Evolutionary conservation across 345 rosid genomes (phyloP).

Genomic region (Gossypium anomalum): DNA sequence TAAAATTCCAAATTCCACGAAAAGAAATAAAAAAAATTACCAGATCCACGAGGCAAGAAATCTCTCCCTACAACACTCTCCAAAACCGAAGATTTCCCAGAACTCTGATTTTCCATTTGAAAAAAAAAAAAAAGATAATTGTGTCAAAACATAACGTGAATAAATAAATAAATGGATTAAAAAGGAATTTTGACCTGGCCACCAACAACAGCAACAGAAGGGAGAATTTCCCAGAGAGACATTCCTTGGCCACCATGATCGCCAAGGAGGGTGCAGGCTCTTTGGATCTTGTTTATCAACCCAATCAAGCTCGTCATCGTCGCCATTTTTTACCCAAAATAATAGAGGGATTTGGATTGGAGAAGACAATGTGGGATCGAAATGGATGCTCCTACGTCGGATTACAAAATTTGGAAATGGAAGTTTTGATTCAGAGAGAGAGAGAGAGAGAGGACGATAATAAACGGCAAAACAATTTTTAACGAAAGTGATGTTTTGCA

Average conservation of each 20-base stretch:
- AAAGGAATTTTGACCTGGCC: slow-evolving; percentile 63
- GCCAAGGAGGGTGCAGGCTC: slow-evolving; percentile 93
- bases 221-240: slow-evolving; percentile 99
- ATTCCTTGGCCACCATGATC: slow-evolving; percentile 98
- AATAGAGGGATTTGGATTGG: slow-evolving; percentile 19
- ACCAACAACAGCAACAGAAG: slow-evolving; percentile 95
- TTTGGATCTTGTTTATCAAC: slow-evolving; percentile 85
- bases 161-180: slow-evolving; percentile 13
- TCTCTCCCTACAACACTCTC: slow-evolving; percentile 98
- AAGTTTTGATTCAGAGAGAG: slow-evolving; percentile 7
- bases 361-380: background rate
- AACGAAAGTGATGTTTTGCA: background rate
- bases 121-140: slow-evolving; percentile 13
- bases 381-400: background rate
- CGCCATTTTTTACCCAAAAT: slow-evolving; percentile 49
- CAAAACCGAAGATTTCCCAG: slow-evolving; percentile 96
- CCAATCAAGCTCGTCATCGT: slow-evolving; percentile 97
- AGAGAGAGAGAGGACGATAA: background rate
- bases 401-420: slow-evolving; percentile 3
- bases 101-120: slow-evolving; percentile 49
- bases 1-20: background rate
- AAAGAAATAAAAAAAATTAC: slow-evolving; percentile 33
- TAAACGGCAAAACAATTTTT: background rate
- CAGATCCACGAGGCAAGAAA: slow-evolving; percentile 99
- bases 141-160: background rate